These are phyloP conservation scores for Microascus cirrosus DNA, from an alignment of 2,329 filamentous ascomycete species.

Conservation along the genomic window DNA sequence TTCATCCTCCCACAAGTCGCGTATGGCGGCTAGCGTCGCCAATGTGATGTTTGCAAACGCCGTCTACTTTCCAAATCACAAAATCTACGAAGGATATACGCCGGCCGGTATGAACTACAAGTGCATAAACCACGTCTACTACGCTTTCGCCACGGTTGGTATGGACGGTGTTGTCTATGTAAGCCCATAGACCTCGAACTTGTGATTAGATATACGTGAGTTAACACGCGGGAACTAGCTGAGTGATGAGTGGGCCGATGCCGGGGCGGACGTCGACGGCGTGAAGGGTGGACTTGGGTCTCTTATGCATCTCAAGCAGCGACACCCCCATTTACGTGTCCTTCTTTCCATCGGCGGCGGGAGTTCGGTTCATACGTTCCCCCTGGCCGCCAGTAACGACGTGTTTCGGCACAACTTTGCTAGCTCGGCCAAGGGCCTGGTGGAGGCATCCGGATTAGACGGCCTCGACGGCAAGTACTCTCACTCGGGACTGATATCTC, in stretches of 20 bases:
- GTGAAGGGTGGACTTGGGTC: conserved; percentile 61
- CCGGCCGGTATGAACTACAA: conserved; percentile 64
- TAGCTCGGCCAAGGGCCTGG: conserved; percentile 51
- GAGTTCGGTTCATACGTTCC: conserved; percentile 53
- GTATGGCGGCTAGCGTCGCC: conserved; percentile 19
- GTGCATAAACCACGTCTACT: conserved; percentile 73
- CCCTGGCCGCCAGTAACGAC: conserved; percentile 51
- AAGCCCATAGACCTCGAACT: conserved; percentile 19
- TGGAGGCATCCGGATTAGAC: conserved; percentile 53
- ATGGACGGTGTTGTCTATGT: conserved; percentile 67
- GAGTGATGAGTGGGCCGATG: conserved; percentile 70
- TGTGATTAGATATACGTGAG: background rate
- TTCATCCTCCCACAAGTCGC: conserved; percentile 23
- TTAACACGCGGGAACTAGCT: conserved; percentile 35
- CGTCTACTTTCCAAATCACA: conserved; percentile 75
- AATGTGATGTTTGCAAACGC: conserved; percentile 56
- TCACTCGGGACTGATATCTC: background rate
- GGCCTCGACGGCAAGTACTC: conserved; percentile 55
- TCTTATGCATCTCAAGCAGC: conserved; percentile 60
- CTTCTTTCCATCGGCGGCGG: conserved; percentile 67
- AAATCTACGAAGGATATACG: conserved; percentile 61
- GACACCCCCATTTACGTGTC: conserved; percentile 61
- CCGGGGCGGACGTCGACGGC: conserved; percentile 60
- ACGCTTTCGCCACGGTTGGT: conserved; percentile 68
- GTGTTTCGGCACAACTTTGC: conserved; percentile 58